These are phyloP conservation scores for Pilobolus umbonatus DNA, from an alignment of 192 early-diverging fungal genomes.

Conservation along the genomic window DNA sequence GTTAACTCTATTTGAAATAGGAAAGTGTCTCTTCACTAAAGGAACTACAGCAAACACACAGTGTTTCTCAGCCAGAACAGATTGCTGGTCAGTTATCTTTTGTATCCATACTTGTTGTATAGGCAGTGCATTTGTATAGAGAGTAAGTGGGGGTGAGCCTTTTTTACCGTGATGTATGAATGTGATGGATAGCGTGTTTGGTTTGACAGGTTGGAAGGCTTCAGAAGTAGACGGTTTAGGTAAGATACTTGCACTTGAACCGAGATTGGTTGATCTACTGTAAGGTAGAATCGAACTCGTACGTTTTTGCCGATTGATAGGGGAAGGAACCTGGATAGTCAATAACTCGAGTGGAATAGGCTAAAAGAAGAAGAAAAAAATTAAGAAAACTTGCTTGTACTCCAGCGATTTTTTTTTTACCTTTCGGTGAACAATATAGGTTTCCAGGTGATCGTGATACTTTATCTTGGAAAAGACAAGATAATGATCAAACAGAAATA, in stretches of 20 bases:
- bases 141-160: constrained; percentile 52
- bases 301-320: constrained; percentile 17
- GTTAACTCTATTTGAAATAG: constrained; percentile 51
- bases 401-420: constrained; percentile 26
- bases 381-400: neutral
- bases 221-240: neutral
- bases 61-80: constrained; percentile 29
- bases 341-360: constrained; percentile 85
- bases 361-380: constrained; percentile 10
- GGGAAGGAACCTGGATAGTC: constrained; percentile 26
- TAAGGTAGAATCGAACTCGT: constrained; percentile 27
- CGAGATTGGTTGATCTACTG: constrained; percentile 13
- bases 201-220: neutral
- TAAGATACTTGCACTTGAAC: neutral
- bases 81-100: constrained; percentile 63
- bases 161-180: constrained; percentile 70
- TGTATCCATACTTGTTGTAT: constrained; percentile 81
- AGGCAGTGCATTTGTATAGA: constrained; percentile 68
- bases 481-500: constrained; percentile 89
- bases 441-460: constrained; percentile 51
- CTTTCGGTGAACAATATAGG: constrained; percentile 55
- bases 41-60: constrained; percentile 48
- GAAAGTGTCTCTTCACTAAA: constrained; percentile 40
- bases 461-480: constrained; percentile 75
- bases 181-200: constrained; percentile 56